Base-by-base conservation (phyloP, 148 eudicot species). In the Cornus suecica region DNA sequence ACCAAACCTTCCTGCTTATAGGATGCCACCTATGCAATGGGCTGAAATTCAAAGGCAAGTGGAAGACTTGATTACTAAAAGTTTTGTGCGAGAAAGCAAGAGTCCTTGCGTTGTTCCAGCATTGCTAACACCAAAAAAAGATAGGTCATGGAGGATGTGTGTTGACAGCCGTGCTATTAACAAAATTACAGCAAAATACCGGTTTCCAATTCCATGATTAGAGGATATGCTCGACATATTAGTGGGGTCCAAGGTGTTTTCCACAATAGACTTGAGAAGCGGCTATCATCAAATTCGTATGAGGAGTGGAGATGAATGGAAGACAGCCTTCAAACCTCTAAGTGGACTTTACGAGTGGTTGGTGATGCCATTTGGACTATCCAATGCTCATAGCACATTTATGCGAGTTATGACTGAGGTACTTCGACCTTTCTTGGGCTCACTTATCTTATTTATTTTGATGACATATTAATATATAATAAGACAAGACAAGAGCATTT, bases 221-320 rank as follows among this genome's bases (percentile, higher is more conserved):
- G n/a, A n/a, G n/a, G n/a, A n/a, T n/a, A n/a, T n/a, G n/a, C n/a
- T n/a, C n/a, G n/a, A n/a, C n/a, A n/a, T n/a, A n/a, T n/a, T n/a
- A n/a, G n/a, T n/a, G n/a, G n/a, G n/a, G n/a, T n/a, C n/a, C n/a
- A n/a, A n/a, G n/a, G n/a, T n/a, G n/a, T 64, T 64, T 64, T 64
- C 68, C 10, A 65, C 28, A 65, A 65, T 65, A 65, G 68, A 65
- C 18, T 28, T 65, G 34, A 27, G 68, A 28, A 65, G 68, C 34
- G 32, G 34, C 4, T 65, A 64, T 64, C 67, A 64, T 30, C 67
- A 64, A 24, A 65, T 65, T 29, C 68, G 68, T 3, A 65, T 28
- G 32, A 13, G 32, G 26, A 65, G 31, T 28, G 68, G 34, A 10
- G 32, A 65, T 65, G 5, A 65, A 29, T 65, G 68, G 68, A 65